phyloP scores from a whole-genome alignment of 805 yeast genomes.

The Schwanniomyces pseudopolymorphus region DNA sequence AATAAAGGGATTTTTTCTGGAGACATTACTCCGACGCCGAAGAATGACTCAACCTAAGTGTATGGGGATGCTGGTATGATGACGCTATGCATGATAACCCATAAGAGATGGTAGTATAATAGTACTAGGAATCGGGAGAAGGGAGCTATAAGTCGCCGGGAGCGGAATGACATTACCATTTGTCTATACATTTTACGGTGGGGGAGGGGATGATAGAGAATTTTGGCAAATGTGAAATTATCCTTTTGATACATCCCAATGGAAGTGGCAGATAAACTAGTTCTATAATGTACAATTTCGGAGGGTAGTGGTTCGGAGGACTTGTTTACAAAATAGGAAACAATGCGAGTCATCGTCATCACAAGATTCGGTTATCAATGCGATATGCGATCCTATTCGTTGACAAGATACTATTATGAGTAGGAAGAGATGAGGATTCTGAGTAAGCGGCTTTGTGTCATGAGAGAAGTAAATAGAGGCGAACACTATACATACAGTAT shows the following conservation, averaged over 20 bases:
- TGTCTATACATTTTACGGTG: background rate
- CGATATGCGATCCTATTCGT: background rate
- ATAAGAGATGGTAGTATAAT: too few relatives aligned
- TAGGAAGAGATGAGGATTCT: background rate
- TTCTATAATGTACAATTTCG: background rate
- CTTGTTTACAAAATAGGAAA: background rate
- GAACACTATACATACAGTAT: too few relatives aligned
- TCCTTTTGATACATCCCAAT: too few relatives aligned
- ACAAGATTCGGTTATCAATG: background rate
- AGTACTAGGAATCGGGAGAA: background rate
- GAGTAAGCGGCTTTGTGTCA: background rate
- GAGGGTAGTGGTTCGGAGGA: background rate
- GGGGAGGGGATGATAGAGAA: background rate
- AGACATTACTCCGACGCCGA: constrained; percentile 1
- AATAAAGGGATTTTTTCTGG: background rate
- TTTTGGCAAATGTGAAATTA: too few relatives aligned
- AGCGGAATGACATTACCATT: background rate
- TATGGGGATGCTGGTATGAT: constrained; percentile 1
- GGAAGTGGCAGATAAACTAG: background rate
- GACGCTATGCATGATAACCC: background rate
- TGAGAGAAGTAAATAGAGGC: background rate
- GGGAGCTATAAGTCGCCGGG: background rate
- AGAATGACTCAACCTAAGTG: background rate
- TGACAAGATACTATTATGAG: background rate
- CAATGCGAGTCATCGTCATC: background rate